phyloP scores from a whole-genome alignment of 495 filamentous ascomycete species.

The Penicillium steckii region DNA sequence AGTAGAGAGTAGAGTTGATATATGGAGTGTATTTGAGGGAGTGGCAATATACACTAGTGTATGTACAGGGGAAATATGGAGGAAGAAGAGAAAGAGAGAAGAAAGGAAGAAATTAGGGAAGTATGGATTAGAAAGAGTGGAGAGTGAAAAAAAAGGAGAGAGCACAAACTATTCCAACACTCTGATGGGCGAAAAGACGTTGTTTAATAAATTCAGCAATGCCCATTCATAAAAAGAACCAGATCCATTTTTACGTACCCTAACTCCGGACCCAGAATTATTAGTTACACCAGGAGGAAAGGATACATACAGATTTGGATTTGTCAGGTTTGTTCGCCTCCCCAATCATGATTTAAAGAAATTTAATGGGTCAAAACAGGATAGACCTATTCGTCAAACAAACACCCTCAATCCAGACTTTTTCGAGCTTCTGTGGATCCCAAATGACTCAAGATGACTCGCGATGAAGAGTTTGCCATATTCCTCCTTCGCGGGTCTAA shows the following conservation, averaged over 20 bases:
- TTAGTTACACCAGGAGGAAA: no score
- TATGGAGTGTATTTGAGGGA: slow-evolving; percentile 7
- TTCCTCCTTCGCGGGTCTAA: slow-evolving; percentile 1
- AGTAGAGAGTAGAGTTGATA: no score
- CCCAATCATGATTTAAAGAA: no score
- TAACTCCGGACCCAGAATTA: slow-evolving; percentile 13
- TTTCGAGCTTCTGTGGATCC: slow-evolving; percentile 10
- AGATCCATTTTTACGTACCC: no score
- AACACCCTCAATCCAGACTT: no score
- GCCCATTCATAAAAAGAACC: no score
- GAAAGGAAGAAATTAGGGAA: slow-evolving; percentile 3
- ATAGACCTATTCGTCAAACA: no score
- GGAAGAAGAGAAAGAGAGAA: slow-evolving; percentile 2
- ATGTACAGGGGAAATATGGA: slow-evolving; percentile 12
- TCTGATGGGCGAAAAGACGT: background rate
- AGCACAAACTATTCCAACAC: background rate
- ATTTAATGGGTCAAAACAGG: no score
- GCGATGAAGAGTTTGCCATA: background rate
- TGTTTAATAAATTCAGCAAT: slow-evolving; percentile 7
- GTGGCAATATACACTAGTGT: no score
- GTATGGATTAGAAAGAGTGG: slow-evolving; percentile 2
- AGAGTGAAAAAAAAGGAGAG: background rate
- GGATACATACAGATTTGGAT: no score
- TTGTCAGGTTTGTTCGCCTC: no score
- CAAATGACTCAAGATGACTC: slow-evolving; percentile 19